phyloP scores from a whole-genome alignment of 257 asterid genomes.

The Gentiana straminea region DNA sequence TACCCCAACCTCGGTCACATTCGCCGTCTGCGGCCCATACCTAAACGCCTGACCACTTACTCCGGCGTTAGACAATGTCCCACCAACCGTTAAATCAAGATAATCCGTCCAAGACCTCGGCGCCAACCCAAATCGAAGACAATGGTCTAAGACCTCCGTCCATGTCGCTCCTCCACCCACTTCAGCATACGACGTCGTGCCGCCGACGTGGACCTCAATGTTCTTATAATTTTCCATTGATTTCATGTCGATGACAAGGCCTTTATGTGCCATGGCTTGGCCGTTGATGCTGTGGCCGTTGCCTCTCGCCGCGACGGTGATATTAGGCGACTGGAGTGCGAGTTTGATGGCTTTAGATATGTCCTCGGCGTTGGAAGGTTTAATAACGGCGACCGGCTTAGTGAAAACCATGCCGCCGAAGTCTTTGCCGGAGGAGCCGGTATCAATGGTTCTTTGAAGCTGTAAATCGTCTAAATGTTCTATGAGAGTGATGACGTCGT shows the following conservation, averaged over 20 bases:
- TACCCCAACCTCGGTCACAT: slow-evolving; percentile 83
- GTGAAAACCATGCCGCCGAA: slow-evolving; percentile 62
- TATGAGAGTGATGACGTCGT: slow-evolving; percentile 26
- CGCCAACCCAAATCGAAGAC: slow-evolving; percentile 50
- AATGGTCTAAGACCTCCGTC: slow-evolving; percentile 61
- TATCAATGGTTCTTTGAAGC: slow-evolving; percentile 34
- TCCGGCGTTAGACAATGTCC: slow-evolving; percentile 90
- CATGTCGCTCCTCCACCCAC: slow-evolving; percentile 92
- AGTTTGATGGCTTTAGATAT: slow-evolving; percentile 42
- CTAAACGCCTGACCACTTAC: slow-evolving; percentile 80
- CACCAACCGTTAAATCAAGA: slow-evolving; percentile 80
- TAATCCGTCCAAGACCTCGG: slow-evolving; percentile 97
- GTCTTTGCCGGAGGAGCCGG: slow-evolving; percentile 34
- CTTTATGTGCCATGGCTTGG: slow-evolving; percentile 83
- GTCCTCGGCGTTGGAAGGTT: slow-evolving; percentile 42
- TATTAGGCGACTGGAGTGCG: slow-evolving; percentile 36
- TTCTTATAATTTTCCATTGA: slow-evolving; percentile 20
- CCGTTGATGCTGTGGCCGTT: slow-evolving; percentile 97
- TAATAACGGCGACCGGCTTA: slow-evolving; percentile 54
- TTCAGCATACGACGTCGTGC: slow-evolving; percentile 30
- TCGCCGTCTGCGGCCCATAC: slow-evolving; percentile 73
- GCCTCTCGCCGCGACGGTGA: slow-evolving; percentile 91
- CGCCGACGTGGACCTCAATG: slow-evolving; percentile 24
- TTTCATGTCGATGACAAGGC: slow-evolving; percentile 62
- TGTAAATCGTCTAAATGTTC: slow-evolving; percentile 25